Evolutionary conservation across 805 yeast species (phyloP).

Genomic region (Maudiozyma turicensis): DNA sequence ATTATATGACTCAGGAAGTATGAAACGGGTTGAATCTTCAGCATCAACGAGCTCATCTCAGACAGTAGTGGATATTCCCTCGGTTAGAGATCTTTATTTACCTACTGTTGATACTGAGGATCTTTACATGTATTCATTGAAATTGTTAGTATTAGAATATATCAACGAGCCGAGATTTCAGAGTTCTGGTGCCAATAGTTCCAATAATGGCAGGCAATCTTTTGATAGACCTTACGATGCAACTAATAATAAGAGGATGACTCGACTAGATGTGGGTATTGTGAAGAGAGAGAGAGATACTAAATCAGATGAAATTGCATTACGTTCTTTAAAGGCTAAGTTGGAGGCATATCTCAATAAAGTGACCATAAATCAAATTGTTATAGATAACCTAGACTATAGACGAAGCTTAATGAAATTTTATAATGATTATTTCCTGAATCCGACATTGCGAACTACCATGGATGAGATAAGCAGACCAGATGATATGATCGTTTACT

Average conservation of each 20-base stretch:
- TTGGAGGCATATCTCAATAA: constrained; percentile 35
- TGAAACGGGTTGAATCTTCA: constrained; percentile 10
- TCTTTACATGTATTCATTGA: constrained; percentile 44
- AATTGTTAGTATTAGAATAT: constrained; percentile 49
- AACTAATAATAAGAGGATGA: background rate
- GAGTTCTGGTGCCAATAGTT: constrained; percentile 4
- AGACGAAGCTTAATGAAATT: constrained; percentile 52
- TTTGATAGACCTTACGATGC: background rate
- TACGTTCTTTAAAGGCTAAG: background rate
- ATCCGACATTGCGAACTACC: constrained; percentile 27
- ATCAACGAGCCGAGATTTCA: constrained; percentile 55
- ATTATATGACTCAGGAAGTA: background rate
- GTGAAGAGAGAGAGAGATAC: background rate
- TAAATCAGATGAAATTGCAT: background rate
- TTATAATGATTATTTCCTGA: constrained; percentile 47
- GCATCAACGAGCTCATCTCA: constrained; percentile 7
- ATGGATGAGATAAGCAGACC: constrained; percentile 29
- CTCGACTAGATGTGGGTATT: background rate
- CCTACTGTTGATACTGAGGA: constrained; percentile 10
- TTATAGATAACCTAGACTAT: constrained; percentile 33
- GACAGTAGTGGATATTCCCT: background rate
- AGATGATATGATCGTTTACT: constrained; percentile 41
- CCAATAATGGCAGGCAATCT: background rate
- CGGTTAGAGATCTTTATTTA: constrained; percentile 2
- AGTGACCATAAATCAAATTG: constrained; percentile 38